A percentile compares a stretch with the other conserved stretches of the same genome.
Conservation (phyloP, 2,329 filamentous ascomycete genomes). For the Ophiostoma fasciatum region DNA sequence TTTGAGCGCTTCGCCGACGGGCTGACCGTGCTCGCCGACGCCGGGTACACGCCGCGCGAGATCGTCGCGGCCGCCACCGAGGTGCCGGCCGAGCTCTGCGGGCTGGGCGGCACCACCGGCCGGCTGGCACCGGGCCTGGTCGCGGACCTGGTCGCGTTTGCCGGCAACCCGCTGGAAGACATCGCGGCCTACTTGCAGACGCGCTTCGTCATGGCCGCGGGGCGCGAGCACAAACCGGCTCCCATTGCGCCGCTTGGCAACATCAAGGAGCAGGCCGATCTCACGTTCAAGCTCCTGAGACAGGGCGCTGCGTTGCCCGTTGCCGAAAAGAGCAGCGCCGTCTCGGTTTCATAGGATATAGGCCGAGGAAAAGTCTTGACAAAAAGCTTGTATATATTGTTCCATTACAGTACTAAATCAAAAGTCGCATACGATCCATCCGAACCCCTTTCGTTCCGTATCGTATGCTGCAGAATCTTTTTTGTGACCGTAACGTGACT, state of each 20-base stretch:
- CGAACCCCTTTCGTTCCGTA: too few species aligned
- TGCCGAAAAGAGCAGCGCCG: too few species aligned
- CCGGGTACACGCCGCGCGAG: conserved; percentile 6
- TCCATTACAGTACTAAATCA: too few species aligned
- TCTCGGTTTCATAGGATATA: too few species aligned
- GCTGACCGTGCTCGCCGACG: conserved; percentile 6
- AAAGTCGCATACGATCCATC: too few species aligned
- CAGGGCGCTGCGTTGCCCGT: conserved; percentile 1
- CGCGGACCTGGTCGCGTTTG: conserved; percentile 6
- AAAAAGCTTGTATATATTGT: too few species aligned
- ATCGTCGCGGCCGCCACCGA: conserved; percentile 7
- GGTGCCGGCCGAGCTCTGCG: conserved; percentile 5
- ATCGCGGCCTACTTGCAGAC: conserved; percentile 1
- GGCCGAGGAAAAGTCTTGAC: too few species aligned
- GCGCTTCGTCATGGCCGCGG: conserved; percentile 7
- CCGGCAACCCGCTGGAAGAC: conserved; percentile 7
- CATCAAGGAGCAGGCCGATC: conserved; percentile 6
- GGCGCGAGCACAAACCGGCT: conserved; percentile 1
- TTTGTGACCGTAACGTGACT: too few species aligned
- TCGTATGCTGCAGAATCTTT: too few species aligned
- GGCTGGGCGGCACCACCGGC: conserved; percentile 6
- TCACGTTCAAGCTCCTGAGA: conserved; percentile 3
- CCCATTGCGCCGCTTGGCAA: conserved; percentile 4
- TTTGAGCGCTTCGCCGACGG: conserved; percentile 11
- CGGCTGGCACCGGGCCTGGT: conserved; percentile 6